A percentile compares a stretch with the other conserved stretches of the same genome.
These are phyloP conservation scores for Trametes cinnabarina DNA, from an alignment of 768 basidiomycete genomes.

Conservation along the genomic window DNA sequence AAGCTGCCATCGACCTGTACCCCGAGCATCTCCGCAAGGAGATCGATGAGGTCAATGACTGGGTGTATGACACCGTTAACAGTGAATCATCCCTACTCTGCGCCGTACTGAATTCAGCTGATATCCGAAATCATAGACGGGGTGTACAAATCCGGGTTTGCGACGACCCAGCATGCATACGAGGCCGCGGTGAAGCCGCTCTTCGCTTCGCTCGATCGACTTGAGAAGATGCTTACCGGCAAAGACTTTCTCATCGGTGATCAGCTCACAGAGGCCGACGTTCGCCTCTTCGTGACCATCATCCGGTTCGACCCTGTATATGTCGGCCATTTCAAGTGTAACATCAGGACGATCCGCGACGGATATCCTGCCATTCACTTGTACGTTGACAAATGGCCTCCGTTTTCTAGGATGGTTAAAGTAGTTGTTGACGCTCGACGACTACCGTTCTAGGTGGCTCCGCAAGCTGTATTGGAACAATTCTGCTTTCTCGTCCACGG, in stretches of 20 bases:
- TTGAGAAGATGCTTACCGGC: slow-evolving; percentile 73
- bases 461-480: slow-evolving; percentile 90
- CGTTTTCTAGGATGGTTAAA: no score
- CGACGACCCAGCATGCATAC: slow-evolving; percentile 78
- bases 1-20: slow-evolving; percentile 71
- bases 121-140: slow-evolving; percentile 48
- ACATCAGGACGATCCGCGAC: slow-evolving; percentile 78
- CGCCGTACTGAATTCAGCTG: background rate
- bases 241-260: slow-evolving; percentile 86
- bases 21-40: slow-evolving; percentile 66
- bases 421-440: background rate
- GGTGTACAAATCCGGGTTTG: slow-evolving; percentile 90
- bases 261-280: slow-evolving; percentile 78
- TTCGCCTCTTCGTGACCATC: slow-evolving; percentile 91
- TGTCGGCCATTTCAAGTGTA: slow-evolving; percentile 92
- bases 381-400: slow-evolving; percentile 33
- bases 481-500: slow-evolving; percentile 81
- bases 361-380: slow-evolving; percentile 83
- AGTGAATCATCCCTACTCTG: slow-evolving; percentile 50
- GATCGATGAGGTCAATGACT: slow-evolving; percentile 83
- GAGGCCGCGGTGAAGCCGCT: slow-evolving; percentile 69
- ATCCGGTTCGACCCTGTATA: slow-evolving; percentile 91
- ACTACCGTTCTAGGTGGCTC: slow-evolving; percentile 55
- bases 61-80: slow-evolving; percentile 84
- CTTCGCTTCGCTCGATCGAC: slow-evolving; percentile 75